These are phyloP conservation scores for Lodderomyces pseudojiufengensis DNA, from an alignment of 1,139 yeast genomes.

Conservation along the genomic window DNA sequence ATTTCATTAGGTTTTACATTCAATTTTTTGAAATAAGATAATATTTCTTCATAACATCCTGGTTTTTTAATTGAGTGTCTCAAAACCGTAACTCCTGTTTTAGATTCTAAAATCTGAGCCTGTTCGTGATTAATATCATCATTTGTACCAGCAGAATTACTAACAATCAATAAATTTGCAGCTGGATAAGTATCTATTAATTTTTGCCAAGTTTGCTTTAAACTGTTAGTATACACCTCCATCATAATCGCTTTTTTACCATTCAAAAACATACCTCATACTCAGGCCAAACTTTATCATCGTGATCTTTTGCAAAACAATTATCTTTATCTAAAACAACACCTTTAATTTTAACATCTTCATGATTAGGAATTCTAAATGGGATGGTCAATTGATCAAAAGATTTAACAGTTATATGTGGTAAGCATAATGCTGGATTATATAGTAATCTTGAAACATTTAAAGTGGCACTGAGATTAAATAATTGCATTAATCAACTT, in stretches of 20 bases:
- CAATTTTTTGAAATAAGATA: slow-evolving; percentile 50
- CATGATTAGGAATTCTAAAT: slow-evolving; percentile 28
- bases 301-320: slow-evolving; percentile 85
- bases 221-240: slow-evolving; percentile 6
- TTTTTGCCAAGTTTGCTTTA: slow-evolving; percentile 50
- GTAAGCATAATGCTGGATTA: slow-evolving; percentile 68
- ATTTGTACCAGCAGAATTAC: slow-evolving; percentile 90
- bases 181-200: slow-evolving; percentile 58
- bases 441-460: slow-evolving; percentile 58
- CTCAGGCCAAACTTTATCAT: slow-evolving; percentile 75
- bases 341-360: slow-evolving; percentile 52
- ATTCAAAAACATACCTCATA: slow-evolving; percentile 36
- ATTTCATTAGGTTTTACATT: slow-evolving; percentile 61
- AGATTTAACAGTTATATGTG: slow-evolving; percentile 58
- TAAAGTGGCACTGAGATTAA: slow-evolving; percentile 71
- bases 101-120: slow-evolving; percentile 60
- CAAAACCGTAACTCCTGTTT: slow-evolving; percentile 74
- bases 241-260: too few relatives aligned
- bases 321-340: slow-evolving; percentile 92
- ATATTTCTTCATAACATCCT: slow-evolving; percentile 74
- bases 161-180: slow-evolving; percentile 70
- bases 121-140: slow-evolving; percentile 57
- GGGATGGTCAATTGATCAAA: slow-evolving; percentile 61
- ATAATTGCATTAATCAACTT: slow-evolving; percentile 12
- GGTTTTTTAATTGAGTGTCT: slow-evolving; percentile 85